A percentile compares a stretch with the other conserved stretches of the same genome.
Conservation (phyloP, 1,284 basidiomycete species). For the Apiotrichum gracile region DNA sequence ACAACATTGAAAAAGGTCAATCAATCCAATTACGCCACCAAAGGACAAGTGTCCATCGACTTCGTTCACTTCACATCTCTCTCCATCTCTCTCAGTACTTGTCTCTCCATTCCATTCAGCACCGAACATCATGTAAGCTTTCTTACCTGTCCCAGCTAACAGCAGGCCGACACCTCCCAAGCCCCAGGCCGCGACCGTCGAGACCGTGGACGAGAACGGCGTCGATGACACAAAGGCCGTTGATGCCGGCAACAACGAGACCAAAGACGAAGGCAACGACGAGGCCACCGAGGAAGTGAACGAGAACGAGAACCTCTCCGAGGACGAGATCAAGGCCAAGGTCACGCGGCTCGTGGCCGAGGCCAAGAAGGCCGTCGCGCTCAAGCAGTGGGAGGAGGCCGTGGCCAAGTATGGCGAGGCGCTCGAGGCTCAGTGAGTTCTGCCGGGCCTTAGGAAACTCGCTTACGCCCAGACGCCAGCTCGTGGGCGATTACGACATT, state of each 20-base stretch:
- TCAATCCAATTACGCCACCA: too few species aligned
- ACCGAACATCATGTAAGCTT: not conserved
- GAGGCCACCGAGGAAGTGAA: not conserved
- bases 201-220: not conserved
- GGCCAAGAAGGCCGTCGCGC: slow-evolving; percentile 63
- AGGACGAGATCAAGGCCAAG: slow-evolving; percentile 13
- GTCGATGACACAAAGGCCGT: not conserved
- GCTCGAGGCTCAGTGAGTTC: slow-evolving; percentile 67
- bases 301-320: not conserved
- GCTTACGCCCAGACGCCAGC: slow-evolving; percentile 55
- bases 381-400: slow-evolving; percentile 78
- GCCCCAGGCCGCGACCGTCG: not conserved
- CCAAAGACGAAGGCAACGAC: not conserved
- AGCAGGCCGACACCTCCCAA: not conserved
- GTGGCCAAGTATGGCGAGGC: slow-evolving; percentile 77
- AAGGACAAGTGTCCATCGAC: too few species aligned
- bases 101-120: not conserved
- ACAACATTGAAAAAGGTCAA: too few species aligned
- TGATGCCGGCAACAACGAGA: not conserved
- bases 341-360: slow-evolving; percentile 37
- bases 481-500: slow-evolving; percentile 66
- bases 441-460: not conserved
- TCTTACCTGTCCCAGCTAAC: not conserved
- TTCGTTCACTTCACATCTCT: not conserved
- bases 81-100: not conserved